Conservation (phyloP, 2,329 filamentous ascomycete genomes). For the Aaosphaeria arxii region DNA sequence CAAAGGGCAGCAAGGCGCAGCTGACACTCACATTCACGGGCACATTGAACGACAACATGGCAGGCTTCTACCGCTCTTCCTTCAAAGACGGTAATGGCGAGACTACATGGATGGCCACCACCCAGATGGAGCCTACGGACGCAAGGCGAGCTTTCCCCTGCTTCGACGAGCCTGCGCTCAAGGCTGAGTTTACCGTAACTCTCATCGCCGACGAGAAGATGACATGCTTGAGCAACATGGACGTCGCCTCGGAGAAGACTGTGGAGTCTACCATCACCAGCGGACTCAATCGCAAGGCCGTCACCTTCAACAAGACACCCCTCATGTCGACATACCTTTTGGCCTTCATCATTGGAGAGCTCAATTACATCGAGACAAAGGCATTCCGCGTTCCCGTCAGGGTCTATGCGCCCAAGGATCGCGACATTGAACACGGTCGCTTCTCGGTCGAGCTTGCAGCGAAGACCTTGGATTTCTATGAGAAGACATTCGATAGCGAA, state of each 20-base stretch:
- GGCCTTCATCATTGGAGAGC: slow-evolving; percentile 89
- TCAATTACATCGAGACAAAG: slow-evolving; percentile 90
- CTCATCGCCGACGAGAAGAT: slow-evolving; percentile 85
- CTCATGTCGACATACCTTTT: slow-evolving; percentile 95
- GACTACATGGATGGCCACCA: slow-evolving; percentile 79
- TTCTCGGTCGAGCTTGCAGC: slow-evolving; percentile 90
- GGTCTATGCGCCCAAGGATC: slow-evolving; percentile 89
- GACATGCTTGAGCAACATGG: slow-evolving; percentile 97
- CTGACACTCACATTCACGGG: slow-evolving; percentile 77
- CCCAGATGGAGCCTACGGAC: slow-evolving; percentile 96
- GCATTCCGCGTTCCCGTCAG: slow-evolving; percentile 87
- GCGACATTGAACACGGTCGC: slow-evolving; percentile 83
- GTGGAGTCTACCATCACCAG: slow-evolving; percentile 62
- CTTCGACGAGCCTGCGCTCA: slow-evolving; percentile 93
- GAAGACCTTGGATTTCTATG: slow-evolving; percentile 88
- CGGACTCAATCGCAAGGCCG: slow-evolving; percentile 68
- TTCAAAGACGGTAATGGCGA: slow-evolving; percentile 81
- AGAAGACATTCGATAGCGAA: slow-evolving; percentile 84
- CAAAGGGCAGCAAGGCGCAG: slow-evolving; percentile 73
- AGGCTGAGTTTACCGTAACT: slow-evolving; percentile 88
- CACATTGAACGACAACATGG: slow-evolving; percentile 88
- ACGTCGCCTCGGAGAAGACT: slow-evolving; percentile 76
- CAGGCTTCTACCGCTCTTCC: slow-evolving; percentile 93
- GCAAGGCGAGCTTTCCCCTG: slow-evolving; percentile 90
- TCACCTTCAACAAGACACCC: slow-evolving; percentile 89